Evolutionary conservation across 345 rosid genomes (phyloP).

Genomic region (Gossypium rotundifolium): DNA sequence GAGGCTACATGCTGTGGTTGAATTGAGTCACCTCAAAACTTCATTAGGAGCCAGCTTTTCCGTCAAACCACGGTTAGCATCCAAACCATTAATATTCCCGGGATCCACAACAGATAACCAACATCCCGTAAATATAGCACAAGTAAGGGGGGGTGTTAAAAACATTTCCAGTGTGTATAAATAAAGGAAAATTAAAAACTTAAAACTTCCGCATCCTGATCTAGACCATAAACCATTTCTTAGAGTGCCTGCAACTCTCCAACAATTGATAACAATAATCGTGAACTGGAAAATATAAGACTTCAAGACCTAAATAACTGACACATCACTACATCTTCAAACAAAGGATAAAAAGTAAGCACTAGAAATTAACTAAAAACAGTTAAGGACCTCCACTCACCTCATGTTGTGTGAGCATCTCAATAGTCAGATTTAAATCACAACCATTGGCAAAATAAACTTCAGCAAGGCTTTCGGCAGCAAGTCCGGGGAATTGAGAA

Average conservation of each 20-base stretch:
- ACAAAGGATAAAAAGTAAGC: not conserved
- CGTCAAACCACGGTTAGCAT: slow-evolving; percentile 20
- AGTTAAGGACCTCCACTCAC: slow-evolving; percentile 48
- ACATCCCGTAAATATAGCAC: not conserved
- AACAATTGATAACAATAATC: not conserved
- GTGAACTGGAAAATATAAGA: not conserved
- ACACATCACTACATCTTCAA: not conserved
- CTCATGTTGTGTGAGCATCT: slow-evolving; percentile 99
- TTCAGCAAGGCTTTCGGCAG: slow-evolving; percentile 90
- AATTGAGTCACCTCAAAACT: slow-evolving; percentile 14
- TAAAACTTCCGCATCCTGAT: not conserved
- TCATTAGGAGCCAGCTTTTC: slow-evolving; percentile 18
- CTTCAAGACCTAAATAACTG: slow-evolving; percentile 11
- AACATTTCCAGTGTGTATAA: not conserved
- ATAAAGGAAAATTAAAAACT: not conserved
- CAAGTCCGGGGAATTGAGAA: slow-evolving; percentile 88
- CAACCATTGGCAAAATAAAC: slow-evolving; percentile 86
- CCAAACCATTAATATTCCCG: slow-evolving; percentile 4
- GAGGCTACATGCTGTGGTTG: slow-evolving; percentile 1
- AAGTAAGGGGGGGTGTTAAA: not conserved
- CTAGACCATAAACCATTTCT: not conserved
- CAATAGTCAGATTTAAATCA: slow-evolving; percentile 81
- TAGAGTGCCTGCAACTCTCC: not conserved
- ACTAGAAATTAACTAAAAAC: slow-evolving; percentile 13
- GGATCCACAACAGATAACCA: not conserved